Base-by-base conservation (phyloP, 768 basidiomycete genomes). In the Lyophyllum shimeji region DNA sequence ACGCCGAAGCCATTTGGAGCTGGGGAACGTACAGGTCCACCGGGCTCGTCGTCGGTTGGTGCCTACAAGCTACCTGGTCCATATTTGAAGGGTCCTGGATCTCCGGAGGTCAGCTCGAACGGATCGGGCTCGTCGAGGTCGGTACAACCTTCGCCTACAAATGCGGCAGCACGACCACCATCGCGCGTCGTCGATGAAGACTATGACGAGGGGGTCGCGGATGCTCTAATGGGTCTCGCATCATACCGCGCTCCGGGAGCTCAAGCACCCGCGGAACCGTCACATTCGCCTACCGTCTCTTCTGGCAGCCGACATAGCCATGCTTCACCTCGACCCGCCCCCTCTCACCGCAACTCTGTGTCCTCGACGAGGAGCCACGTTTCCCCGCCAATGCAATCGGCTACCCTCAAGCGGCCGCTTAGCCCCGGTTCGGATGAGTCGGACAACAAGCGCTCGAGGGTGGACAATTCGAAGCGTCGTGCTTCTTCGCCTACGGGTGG, bases 141-240 rank as follows among this genome's bases (percentile, higher is more conserved):
- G 1, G 75, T 85, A 39, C 88, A 89, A 61, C 89, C 87, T 1
- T 89, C 86, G 27, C 88, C 89, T 1, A 89, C 82, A 1, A 82
- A 79, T 55, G 80, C 77, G 18, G 78, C 80, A 7, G 80, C 84
- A 50, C 72, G 82, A 34, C 81, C 84, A 17, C 85, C 87, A 7
- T 76, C 84, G 11, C 80, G 95, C 7, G 73, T 82, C 1, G 81
- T 95, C 17, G 93, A 97, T 64, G 95, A 98, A 62, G 90, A 97
- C 63, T 97, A 97, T 62, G 95, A 98, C 63, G 95, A 95, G 69
- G 78, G 77, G 23, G 90, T 89, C 23, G 90, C 91, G 3, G 93
- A 93, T 61, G 84, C 90, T 0, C 74, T 97, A 31, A 90, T 97
- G 71, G 84, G 81, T 1, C 77, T 97, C 55, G 71, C 87, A 62